Conservation (phyloP, 2,329 filamentous ascomycete species). For the Aspergillus aculeatus region DNA sequence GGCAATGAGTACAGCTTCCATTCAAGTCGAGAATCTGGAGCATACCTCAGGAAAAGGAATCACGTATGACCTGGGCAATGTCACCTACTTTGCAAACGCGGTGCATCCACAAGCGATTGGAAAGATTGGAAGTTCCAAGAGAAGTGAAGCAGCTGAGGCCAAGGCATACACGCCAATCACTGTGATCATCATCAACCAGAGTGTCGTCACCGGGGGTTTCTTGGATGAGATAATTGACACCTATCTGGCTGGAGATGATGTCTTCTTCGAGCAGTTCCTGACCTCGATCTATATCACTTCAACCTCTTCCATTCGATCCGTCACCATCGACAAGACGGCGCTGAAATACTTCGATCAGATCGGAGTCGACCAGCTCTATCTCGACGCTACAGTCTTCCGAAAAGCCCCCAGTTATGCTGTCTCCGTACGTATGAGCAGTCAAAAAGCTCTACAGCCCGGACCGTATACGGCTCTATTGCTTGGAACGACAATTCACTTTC, state of each 20-base stretch:
- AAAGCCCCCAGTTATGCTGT: not conserved
- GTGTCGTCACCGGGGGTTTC: slow-evolving; percentile 3
- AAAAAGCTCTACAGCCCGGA: not conserved
- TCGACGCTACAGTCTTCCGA: slow-evolving; percentile 1
- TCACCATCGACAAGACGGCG: not conserved
- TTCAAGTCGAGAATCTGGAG: not conserved
- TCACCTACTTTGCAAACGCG: slow-evolving; percentile 10
- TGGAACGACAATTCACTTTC: not conserved
- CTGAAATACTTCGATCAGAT: slow-evolving; percentile 1
- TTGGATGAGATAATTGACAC: slow-evolving; percentile 1
- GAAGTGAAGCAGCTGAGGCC: not conserved
- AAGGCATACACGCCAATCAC: not conserved
- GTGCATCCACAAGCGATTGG: not conserved
- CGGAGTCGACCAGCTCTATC: not conserved
- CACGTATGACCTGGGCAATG: slow-evolving; percentile 4
- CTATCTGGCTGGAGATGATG: slow-evolving; percentile 21
- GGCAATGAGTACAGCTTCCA: not conserved
- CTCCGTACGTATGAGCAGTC: not conserved
- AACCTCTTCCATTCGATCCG: not conserved
- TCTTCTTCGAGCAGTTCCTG: slow-evolving; percentile 12
- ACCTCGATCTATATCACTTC: slow-evolving; percentile 11
- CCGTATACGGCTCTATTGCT: slow-evolving; percentile 12
- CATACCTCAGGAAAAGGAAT: not conserved
- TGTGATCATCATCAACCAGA: slow-evolving; percentile 7
- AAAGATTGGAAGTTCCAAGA: not conserved